Percentiles rank a stretch among this genome's conserved stretches.
These are phyloP conservation scores for Knufia fluminis DNA, from an alignment of 2,329 filamentous ascomycete species.

Conservation along the genomic window DNA sequence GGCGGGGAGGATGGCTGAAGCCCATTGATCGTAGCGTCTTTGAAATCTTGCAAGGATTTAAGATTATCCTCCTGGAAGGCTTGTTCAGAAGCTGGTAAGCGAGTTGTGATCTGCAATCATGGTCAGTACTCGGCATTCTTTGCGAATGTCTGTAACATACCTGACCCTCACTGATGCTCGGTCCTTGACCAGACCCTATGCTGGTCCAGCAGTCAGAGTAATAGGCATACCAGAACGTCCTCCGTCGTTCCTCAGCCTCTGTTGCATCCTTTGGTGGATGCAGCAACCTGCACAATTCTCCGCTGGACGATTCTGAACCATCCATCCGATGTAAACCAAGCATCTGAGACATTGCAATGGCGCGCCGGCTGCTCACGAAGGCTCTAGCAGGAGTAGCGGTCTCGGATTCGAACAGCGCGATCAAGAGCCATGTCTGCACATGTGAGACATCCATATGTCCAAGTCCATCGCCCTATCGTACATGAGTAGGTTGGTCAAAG, in stretches of 20 bases:
- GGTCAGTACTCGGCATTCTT: background rate
- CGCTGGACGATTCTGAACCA: background rate
- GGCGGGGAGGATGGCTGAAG: background rate
- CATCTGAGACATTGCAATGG: background rate
- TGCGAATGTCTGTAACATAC: constrained; percentile 36
- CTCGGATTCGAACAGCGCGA: constrained; percentile 8
- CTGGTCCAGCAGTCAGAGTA: constrained; percentile 82
- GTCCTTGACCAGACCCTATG: constrained; percentile 83
- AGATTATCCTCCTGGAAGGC: background rate
- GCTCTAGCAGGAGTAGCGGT: constrained; percentile 8
- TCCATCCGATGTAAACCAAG: background rate
- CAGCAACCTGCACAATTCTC: constrained; percentile 37
- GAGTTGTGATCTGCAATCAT: background rate
- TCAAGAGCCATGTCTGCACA: background rate
- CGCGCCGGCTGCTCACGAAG: constrained; percentile 6
- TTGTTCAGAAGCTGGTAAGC: background rate
- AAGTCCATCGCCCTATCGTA: background rate
- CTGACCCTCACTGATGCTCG: constrained; percentile 78
- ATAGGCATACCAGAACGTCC: constrained; percentile 93
- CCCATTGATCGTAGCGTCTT: background rate
- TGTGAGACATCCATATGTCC: background rate
- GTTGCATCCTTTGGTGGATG: constrained; percentile 77
- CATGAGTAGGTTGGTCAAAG: background rate
- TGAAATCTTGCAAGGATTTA: background rate
- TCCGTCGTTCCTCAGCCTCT: constrained; percentile 74